These are phyloP conservation scores for Komagataea norvegica DNA, from an alignment of 1,139 yeast genomes.

Conservation along the genomic window DNA sequence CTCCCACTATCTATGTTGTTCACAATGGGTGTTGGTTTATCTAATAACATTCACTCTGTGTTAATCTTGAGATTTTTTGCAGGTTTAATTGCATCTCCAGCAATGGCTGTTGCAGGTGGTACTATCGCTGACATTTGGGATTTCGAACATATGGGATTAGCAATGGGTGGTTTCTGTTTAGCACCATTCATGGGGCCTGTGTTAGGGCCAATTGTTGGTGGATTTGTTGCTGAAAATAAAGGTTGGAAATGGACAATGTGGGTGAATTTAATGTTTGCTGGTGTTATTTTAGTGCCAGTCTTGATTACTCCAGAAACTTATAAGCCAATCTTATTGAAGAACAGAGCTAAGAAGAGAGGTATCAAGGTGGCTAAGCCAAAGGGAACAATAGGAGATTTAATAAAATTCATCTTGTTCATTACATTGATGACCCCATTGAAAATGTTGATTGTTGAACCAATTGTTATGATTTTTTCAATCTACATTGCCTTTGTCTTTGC, in stretches of 20 bases:
- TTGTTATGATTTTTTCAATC: conserved; percentile 59
- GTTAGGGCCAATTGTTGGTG: conserved; percentile 78
- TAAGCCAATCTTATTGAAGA: conserved; percentile 52
- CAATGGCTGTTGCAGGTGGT: conserved; percentile 84
- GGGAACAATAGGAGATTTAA: conserved; percentile 27
- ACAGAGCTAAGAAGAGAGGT: conserved; percentile 57
- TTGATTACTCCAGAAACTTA: conserved; percentile 65
- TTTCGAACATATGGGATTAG: conserved; percentile 58
- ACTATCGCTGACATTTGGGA: conserved; percentile 74
- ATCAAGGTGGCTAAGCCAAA: conserved; percentile 38
- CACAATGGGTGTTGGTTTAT: conserved; percentile 70
- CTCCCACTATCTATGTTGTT: conserved; percentile 69
- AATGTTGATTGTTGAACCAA: conserved; percentile 66
- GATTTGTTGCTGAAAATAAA: conserved; percentile 63
- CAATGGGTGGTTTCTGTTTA: conserved; percentile 65
- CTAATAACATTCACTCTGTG: conserved; percentile 51
- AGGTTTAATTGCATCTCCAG: conserved; percentile 80
- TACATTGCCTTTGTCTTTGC: conserved; percentile 72
- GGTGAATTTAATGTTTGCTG: conserved; percentile 71
- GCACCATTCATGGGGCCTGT: conserved; percentile 80
- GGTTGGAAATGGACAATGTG: conserved; percentile 80
- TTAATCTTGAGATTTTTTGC: conserved; percentile 72
- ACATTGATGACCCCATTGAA: conserved; percentile 57
- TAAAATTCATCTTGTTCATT: conserved; percentile 37
- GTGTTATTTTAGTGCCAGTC: conserved; percentile 56